phyloP scores from a whole-genome alignment of 768 basidiomycete genomes.

The Tylopilus balloui region DNA sequence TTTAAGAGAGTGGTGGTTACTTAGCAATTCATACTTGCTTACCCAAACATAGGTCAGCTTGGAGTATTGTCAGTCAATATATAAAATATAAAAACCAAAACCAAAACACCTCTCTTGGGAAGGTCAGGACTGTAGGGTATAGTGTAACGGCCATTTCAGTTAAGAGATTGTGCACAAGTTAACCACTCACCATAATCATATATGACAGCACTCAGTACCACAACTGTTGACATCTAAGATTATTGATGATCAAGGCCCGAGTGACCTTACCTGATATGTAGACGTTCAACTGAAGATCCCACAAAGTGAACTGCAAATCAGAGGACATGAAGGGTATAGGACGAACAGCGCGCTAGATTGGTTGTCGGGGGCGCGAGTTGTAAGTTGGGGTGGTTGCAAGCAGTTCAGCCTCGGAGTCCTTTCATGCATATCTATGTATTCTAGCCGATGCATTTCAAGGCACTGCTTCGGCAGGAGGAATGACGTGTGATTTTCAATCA shows the following conservation, averaged over 20 bases:
- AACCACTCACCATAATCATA: background rate
- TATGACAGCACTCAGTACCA: background rate
- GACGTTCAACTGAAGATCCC: background rate
- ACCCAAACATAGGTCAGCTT: constrained; percentile 12
- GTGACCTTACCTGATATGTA: background rate
- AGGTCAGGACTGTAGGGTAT: background rate
- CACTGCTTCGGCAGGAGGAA: too few relatives aligned
- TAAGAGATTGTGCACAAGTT: background rate
- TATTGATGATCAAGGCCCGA: background rate
- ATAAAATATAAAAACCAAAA: background rate
- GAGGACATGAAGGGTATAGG: background rate
- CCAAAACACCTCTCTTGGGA: background rate
- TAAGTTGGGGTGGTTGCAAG: background rate
- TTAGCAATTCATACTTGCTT: background rate
- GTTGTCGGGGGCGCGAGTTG: background rate
- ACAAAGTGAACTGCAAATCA: background rate
- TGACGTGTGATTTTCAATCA: background rate
- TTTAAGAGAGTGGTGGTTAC: background rate
- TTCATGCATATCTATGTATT: too few relatives aligned
- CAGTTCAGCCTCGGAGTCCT: background rate
- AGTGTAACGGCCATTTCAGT: background rate
- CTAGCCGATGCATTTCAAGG: too few relatives aligned
- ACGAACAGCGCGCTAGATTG: background rate
- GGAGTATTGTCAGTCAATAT: background rate
- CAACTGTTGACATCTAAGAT: background rate